A percentile compares a stretch with the other conserved stretches of the same genome.
phyloP scores from a whole-genome alignment of 2,329 filamentous ascomycete genomes.

The Fusarium sambucinum region DNA sequence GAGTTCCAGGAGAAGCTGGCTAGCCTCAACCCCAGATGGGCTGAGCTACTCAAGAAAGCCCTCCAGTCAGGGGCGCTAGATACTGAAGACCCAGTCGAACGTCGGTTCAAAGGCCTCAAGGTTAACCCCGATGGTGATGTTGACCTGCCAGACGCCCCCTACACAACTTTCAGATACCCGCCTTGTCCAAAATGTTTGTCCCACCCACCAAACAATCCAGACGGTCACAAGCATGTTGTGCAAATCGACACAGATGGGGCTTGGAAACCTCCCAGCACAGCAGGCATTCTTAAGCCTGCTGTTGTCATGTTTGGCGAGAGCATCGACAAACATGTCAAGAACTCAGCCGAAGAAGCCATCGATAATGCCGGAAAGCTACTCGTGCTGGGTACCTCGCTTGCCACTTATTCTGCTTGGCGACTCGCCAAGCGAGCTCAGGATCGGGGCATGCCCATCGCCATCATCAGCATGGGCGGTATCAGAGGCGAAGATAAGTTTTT shows the following conservation, averaged over 20 bases:
- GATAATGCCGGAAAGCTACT: constrained; percentile 81
- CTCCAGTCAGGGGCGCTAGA: constrained; percentile 80
- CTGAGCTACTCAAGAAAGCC: constrained; percentile 77
- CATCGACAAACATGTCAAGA: constrained; percentile 77
- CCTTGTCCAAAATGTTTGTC: constrained; percentile 84
- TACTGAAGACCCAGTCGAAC: constrained; percentile 79
- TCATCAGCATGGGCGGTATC: constrained; percentile 89
- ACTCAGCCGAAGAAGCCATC: constrained; percentile 81
- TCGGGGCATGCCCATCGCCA: constrained; percentile 84
- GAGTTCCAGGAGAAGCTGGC: constrained; percentile 82
- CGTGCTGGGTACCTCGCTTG: constrained; percentile 88
- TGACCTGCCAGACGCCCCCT: constrained; percentile 86
- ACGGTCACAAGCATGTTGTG: constrained; percentile 69
- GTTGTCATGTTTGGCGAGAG: constrained; percentile 98
- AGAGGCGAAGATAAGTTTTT: constrained; percentile 83
- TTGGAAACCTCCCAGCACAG: constrained; percentile 73
- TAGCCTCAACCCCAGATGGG: constrained; percentile 87
- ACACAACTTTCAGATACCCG: constrained; percentile 91
- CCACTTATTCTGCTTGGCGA: constrained; percentile 95
- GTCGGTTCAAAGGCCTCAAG: constrained; percentile 76
- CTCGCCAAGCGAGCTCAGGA: constrained; percentile 86
- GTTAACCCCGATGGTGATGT: constrained; percentile 96
- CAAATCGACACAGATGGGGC: constrained; percentile 84
- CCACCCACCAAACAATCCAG: constrained; percentile 67
- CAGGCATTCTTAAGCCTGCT: constrained; percentile 89